Base-by-base conservation (phyloP, 257 asterid genomes). In the Scutellaria minor region DNA sequence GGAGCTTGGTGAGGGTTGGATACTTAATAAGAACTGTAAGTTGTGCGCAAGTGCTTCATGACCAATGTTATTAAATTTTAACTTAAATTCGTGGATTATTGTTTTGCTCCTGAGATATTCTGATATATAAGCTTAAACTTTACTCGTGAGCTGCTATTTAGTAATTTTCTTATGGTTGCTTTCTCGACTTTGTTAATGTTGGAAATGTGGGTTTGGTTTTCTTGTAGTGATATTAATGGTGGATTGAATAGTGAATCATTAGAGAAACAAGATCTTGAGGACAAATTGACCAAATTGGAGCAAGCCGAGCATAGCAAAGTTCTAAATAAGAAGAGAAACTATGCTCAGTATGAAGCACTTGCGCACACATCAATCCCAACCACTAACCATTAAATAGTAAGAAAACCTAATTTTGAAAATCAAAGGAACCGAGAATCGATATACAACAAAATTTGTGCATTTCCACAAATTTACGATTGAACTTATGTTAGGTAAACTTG, bases 1-100 rank as follows among this genome's bases (percentile, higher is more conserved):
- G 80, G 96, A 90, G 74, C 96, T 90, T 76, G 96, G 98, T 46
- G 97, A 87, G 55, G 95, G 94, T 40, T 91, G 97, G 96, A 89
- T 87, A 71, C 85, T 84, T 53, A 72, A 77, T 62, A 79, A 83
- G 75, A 77, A 77, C 60, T 82, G 93, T 79, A 90, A 90, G 93
- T n/a, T 31, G 37, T 31, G 0, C 27, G 1, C 27, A 24, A 24
- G 27, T 24, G 27, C 2, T 2, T 31, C 2, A 31, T 31, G 37
- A 31, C 5, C 37, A 31, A 31, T 31, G 2, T 31, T 31, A 7
- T 8, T 6, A 14, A 51, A 51, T 0, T 18, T 51, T n/a, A 4
- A 45, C 11, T 12, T 0, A 45, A n/a, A 13, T 3, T 31, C 2
- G 5, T 31, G 37, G 24, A 60, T 60, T 37, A 4, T 14, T 15